Conservation (phyloP, 495 filamentous ascomycete genomes). For the Collariella sp. region DNA sequence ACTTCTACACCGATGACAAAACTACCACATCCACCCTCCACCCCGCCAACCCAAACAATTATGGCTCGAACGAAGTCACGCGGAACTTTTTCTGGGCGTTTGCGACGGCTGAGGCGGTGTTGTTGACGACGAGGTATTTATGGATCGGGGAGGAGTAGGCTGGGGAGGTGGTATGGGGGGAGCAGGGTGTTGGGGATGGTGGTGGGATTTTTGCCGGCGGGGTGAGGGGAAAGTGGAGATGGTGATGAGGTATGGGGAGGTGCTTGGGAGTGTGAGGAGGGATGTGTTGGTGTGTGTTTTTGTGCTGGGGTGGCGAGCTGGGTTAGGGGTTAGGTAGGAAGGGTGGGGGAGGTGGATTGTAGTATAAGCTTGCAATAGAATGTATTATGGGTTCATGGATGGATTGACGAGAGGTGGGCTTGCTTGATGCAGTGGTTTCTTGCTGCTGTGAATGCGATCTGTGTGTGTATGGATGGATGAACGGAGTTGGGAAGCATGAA, state of each 20-base stretch:
- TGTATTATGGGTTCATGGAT: too few relatives aligned
- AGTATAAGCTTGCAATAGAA: too few relatives aligned
- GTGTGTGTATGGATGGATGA: too few relatives aligned
- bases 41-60: not conserved
- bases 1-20: not conserved
- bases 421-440: too few relatives aligned
- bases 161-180: conserved; percentile 4
- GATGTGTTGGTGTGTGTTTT: conserved; percentile 69
- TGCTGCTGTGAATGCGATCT: too few relatives aligned
- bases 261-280: conserved; percentile 51
- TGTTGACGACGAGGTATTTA: conserved; percentile 58
- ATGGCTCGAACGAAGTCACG: conserved; percentile 1
- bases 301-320: conserved; percentile 49
- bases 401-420: too few relatives aligned
- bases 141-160: conserved; percentile 41
- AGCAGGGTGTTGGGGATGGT: conserved; percentile 46
- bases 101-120: conserved; percentile 66
- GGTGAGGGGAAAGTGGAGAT: conserved; percentile 49
- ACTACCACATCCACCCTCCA: too few relatives aligned
- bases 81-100: conserved; percentile 61
- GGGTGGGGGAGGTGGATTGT: not conserved
- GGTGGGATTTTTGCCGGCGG: conserved; percentile 50
- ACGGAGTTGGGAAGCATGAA: too few relatives aligned
- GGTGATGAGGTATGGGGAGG: conserved; percentile 58
- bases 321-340: conserved; percentile 6